Evolutionary conservation across 1,284 basidiomycete species (phyloP).

Genomic region (Ustilago bromivora): DNA sequence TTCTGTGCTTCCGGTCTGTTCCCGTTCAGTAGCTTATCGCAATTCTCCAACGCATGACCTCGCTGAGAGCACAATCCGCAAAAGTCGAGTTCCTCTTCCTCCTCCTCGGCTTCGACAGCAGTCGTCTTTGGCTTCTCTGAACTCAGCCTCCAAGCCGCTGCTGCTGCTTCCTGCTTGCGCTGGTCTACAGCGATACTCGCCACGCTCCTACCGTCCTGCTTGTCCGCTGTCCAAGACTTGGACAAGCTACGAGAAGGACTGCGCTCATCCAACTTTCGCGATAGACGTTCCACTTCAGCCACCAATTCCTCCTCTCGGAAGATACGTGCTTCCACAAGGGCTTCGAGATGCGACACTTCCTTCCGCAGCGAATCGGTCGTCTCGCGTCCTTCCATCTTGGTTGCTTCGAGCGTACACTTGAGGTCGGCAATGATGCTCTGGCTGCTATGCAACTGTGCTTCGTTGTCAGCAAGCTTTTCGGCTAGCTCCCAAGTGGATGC

Average conservation of each 20-base stretch:
- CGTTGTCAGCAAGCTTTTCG: constrained; percentile 40
- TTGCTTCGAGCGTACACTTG: constrained; percentile 62
- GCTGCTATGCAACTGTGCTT: constrained; percentile 71
- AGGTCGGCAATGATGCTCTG: constrained; percentile 70
- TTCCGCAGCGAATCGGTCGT: constrained; percentile 48
- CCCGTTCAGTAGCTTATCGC: constrained; percentile 23
- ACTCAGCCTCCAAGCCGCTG: neutral
- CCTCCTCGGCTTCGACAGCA: constrained; percentile 25
- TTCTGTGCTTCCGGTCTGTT: neutral
- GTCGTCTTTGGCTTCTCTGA: neutral
- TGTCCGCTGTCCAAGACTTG: neutral
- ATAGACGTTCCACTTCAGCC: constrained; percentile 53
- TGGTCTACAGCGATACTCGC: neutral
- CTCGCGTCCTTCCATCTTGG: constrained; percentile 59
- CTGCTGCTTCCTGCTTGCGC: neutral
- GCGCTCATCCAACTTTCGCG: constrained; percentile 34
- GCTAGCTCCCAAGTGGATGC: constrained; percentile 60
- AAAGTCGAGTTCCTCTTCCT: constrained; percentile 46
- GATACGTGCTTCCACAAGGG: constrained; percentile 63
- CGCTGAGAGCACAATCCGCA: constrained; percentile 47
- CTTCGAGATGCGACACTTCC: constrained; percentile 62
- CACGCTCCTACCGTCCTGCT: neutral
- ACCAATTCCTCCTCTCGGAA: constrained; percentile 62
- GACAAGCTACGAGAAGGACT: constrained; percentile 11
- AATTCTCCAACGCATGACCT: constrained; percentile 44